Evolutionary conservation across 2,329 filamentous ascomycete genomes (phyloP).

Genomic region (Alternaria triticimaculans): DNA sequence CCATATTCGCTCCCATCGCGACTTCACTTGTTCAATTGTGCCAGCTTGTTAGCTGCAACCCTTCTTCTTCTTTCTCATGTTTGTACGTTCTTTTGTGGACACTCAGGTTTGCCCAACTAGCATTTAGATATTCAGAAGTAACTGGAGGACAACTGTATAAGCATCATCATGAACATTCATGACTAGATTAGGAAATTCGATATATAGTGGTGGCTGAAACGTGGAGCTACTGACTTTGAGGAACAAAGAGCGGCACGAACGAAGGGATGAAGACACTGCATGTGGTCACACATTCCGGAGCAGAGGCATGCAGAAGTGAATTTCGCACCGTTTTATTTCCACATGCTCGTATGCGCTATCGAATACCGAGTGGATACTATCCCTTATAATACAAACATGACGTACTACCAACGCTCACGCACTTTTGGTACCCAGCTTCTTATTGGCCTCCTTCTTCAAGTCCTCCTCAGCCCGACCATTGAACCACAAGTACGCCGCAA

Average conservation of each 20-base stretch:
- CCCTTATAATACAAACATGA: not conserved
- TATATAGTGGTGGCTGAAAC: not conserved
- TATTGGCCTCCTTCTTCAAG: constrained; percentile 8
- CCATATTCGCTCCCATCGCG: not conserved
- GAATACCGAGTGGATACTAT: not conserved
- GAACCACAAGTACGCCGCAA: constrained; percentile 46
- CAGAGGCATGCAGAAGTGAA: too few species aligned
- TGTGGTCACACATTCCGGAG: not conserved
- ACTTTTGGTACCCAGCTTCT: constrained; percentile 3
- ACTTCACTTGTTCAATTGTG: rapidly evolving
- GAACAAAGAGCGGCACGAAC: not conserved
- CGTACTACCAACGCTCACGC: not conserved
- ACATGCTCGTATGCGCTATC: not conserved
- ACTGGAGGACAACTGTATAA: not conserved
- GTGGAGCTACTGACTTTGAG: not conserved
- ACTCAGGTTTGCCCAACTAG: not conserved
- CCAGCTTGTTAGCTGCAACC: not conserved
- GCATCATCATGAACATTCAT: not conserved
- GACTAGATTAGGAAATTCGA: not conserved
- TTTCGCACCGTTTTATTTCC: not conserved
- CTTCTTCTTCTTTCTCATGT: not conserved
- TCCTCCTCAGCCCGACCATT: constrained; percentile 19
- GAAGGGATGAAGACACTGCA: not conserved
- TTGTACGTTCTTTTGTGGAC: not conserved
- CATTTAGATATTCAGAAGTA: not conserved